Evolutionary conservation across 768 basidiomycete genomes (phyloP), one percentile per base, ranked within the genome.

Genomic region (Panus rudis): DNA sequence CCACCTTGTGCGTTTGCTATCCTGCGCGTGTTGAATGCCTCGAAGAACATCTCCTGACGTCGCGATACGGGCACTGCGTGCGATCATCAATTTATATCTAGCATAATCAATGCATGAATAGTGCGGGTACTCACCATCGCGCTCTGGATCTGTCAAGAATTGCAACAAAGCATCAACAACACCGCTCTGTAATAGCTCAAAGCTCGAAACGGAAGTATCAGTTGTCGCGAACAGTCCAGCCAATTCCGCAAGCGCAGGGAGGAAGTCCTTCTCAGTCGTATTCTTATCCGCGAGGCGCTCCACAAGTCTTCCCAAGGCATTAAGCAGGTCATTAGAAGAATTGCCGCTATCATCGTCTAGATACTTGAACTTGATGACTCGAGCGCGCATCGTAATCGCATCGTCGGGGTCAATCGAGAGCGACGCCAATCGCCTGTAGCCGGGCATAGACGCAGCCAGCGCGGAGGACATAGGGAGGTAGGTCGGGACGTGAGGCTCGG

Each of bases 111-210:
- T 31, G 31, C 28, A 7, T 30, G 16, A 30, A 10, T 10, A 30
- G n/a, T 35, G n/a, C 16, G 33, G 52, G 6, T 25, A 62, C 76
- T 48, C 52, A 84, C 85, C 72, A 42, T 64, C 64, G 34, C 81
- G 77, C 34, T 69, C 68, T 41, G 77, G 68, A 47, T 84, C 80
- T 3, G 84, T 86, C 4, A 90, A 79, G 62, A 91, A 91, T 42
- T 76, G 78, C 41, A 98, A 70, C 42, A 98, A 60, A 11, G 81
- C 83, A 52, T 93, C 92, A 2, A 97, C 85, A 4, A 96, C 76
- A 3, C 94, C 96, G 56, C 91, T 94, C 59, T 97, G 87, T 44
- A 97, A 66, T 37, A 98, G 64, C 65, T 99, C 96, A 51, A 98
- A 99, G 62, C 92, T 96, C 2, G 92, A 97, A 4, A 98, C 79